phyloP scores from a whole-genome alignment of 2,329 filamentous ascomycete genomes.

The Monosporascus ibericus region DNA sequence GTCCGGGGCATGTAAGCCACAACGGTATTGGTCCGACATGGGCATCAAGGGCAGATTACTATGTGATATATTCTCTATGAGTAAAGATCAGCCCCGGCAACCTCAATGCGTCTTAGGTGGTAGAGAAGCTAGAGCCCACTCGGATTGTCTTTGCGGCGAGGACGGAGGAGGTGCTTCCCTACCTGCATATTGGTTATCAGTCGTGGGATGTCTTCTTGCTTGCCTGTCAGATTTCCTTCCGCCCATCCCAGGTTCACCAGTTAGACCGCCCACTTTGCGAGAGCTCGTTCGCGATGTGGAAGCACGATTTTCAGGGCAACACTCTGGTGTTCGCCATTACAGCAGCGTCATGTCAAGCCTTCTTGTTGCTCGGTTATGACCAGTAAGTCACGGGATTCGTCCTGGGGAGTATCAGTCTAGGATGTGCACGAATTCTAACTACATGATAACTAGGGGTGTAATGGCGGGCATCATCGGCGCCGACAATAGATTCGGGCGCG shows the following conservation, averaged over 20 bases:
- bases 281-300: conserved; percentile 6
- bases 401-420: not conserved
- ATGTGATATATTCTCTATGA: too few relatives aligned
- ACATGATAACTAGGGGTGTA: conserved; percentile 16
- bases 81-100: not conserved
- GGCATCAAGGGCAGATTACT: too few relatives aligned
- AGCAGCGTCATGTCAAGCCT: conserved; percentile 33
- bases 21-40: too few relatives aligned
- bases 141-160: not conserved
- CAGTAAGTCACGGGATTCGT: conserved; percentile 15
- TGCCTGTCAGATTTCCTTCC: not conserved
- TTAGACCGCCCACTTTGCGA: not conserved
- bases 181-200: not conserved
- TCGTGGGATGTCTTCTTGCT: not conserved
- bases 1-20: too few relatives aligned
- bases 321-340: conserved; percentile 16
- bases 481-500: conserved; percentile 31
- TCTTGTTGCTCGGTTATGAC: conserved; percentile 26
- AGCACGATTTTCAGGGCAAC: conserved; percentile 11
- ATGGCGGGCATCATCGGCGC: conserved; percentile 30
- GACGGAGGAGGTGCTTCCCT: not conserved
- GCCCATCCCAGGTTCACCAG: not conserved
- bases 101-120: not conserved
- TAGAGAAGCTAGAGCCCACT: not conserved
- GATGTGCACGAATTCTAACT: not conserved